These are phyloP conservation scores for Starmerella apicola DNA, from an alignment of 805 yeast genomes.

Conservation along the genomic window DNA sequence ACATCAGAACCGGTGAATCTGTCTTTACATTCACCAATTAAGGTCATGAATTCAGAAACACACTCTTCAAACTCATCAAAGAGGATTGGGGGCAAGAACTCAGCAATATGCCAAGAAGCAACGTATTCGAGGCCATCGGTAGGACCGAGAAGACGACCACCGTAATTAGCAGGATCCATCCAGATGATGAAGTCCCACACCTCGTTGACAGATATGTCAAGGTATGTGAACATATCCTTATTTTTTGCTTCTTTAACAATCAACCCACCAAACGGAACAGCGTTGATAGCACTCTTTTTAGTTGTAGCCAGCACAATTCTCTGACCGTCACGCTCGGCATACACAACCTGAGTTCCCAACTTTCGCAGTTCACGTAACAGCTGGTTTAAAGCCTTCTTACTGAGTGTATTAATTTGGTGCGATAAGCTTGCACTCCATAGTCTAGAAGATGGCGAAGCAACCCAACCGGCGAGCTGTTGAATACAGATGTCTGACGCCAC, in stretches of 20 bases:
- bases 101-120: slow-evolving; percentile 66
- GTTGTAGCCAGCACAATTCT: slow-evolving; percentile 59
- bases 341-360: slow-evolving; percentile 68
- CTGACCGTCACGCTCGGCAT: slow-evolving; percentile 53
- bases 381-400: slow-evolving; percentile 71
- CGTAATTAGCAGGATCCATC: slow-evolving; percentile 86
- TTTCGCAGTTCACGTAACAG: slow-evolving; percentile 64
- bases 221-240: slow-evolving; percentile 67
- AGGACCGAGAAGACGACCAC: slow-evolving; percentile 40
- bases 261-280: slow-evolving; percentile 84
- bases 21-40: slow-evolving; percentile 38
- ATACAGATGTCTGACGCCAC: slow-evolving; percentile 71
- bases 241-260: slow-evolving; percentile 64
- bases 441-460: slow-evolving; percentile 57
- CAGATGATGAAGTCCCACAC: slow-evolving; percentile 91
- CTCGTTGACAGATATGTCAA: slow-evolving; percentile 59
- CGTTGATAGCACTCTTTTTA: slow-evolving; percentile 69
- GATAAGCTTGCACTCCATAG: slow-evolving; percentile 69
- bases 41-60: slow-evolving; percentile 63
- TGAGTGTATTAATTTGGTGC: slow-evolving; percentile 76
- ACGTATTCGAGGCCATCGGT: slow-evolving; percentile 32
- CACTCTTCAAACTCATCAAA: slow-evolving; percentile 82
- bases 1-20: not conserved
- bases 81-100: slow-evolving; percentile 59
- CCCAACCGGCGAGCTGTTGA: slow-evolving; percentile 75